Evolutionary conservation across 345 rosid species (phyloP), one percentile per base, ranked within the genome.

Genomic region (Populus nigra): DNA sequence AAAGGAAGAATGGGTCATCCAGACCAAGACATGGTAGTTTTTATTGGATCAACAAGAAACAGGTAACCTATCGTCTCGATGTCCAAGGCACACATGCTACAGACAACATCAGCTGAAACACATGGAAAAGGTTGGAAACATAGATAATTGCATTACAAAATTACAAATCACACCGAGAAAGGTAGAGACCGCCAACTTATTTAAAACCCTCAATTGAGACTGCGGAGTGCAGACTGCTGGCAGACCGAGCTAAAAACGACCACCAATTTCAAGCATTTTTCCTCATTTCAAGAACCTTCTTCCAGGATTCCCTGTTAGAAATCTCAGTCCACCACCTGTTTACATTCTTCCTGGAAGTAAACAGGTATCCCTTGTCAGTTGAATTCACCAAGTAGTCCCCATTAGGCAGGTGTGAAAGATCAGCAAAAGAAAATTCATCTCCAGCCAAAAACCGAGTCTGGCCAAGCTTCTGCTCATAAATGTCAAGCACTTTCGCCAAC

Each of bases 241-340:
- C 18, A 4, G 20, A 17, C 36, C 38, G 29, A 15, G 22, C 5
- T 27, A 5, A 22, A 2, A 17, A 8, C 10, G n/a, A 17, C 16
- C 1, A 45, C 50, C 47, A 29, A 61, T 9, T 45, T 76, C 77
- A 76, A 57, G 29, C 1, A 38, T 50, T 67, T 71, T 86, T 82
- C 85, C 81, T 89, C 91, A 88, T 83, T 53, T 83, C 84, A 69
- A 83, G 87, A 11, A 90, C 91, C 71, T 87, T 86, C 86, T 88
- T 90, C 97, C 96, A 92, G 2, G 94, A 86, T n/a, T 85, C 88
- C 69, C 91, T 79, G 77, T 77, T 80, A 2, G 92, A 89, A 65
- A 90, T 88, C 81, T 92, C 96, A 59, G 38, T 80, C 96, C 91
- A 92, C 96, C 96, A 89, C 72, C 96, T 82, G 15, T 79, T 88